Percentiles rank a stretch among this genome's conserved stretches.
These are phyloP conservation scores for Clitopilus passeckerianus DNA, from an alignment of 768 basidiomycete genomes.

Conservation along the genomic window DNA sequence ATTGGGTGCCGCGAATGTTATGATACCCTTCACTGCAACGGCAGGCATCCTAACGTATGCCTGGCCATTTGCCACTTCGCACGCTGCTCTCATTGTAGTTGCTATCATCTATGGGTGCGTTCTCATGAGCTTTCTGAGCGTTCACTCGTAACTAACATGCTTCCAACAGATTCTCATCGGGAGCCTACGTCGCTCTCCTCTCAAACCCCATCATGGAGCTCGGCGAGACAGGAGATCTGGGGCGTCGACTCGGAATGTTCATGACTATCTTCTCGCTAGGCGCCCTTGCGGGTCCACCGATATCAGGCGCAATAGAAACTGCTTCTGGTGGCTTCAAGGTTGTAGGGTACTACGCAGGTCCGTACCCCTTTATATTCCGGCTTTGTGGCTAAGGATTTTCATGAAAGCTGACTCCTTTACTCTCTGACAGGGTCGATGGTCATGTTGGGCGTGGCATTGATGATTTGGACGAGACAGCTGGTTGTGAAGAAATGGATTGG, in stretches of 20 bases:
- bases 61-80: conserved; percentile 61
- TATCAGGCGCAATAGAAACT: conserved; percentile 62
- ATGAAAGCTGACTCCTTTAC: not conserved
- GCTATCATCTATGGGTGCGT: conserved; percentile 62
- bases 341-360: conserved; percentile 35
- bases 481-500: conserved; percentile 11
- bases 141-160: not conserved
- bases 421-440: conserved; percentile 12
- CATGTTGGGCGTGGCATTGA: conserved; percentile 9
- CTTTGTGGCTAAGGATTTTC: not conserved
- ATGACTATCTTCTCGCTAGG: conserved; percentile 57
- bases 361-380: not conserved
- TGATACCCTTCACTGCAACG: conserved; percentile 55
- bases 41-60: conserved; percentile 57
- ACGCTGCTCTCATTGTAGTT: conserved; percentile 44
- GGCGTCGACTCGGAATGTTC: conserved; percentile 61
- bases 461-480: conserved; percentile 12
- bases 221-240: conserved; percentile 57
- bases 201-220: conserved; percentile 55
- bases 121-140: not conserved
- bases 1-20: conserved; percentile 61
- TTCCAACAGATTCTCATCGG: conserved; percentile 47
- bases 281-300: conserved; percentile 65
- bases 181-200: conserved; percentile 55
- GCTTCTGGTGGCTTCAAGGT: conserved; percentile 47